Conservation (phyloP, 2,329 filamentous ascomycete species). For the Trichophyton schoenleinii region DNA sequence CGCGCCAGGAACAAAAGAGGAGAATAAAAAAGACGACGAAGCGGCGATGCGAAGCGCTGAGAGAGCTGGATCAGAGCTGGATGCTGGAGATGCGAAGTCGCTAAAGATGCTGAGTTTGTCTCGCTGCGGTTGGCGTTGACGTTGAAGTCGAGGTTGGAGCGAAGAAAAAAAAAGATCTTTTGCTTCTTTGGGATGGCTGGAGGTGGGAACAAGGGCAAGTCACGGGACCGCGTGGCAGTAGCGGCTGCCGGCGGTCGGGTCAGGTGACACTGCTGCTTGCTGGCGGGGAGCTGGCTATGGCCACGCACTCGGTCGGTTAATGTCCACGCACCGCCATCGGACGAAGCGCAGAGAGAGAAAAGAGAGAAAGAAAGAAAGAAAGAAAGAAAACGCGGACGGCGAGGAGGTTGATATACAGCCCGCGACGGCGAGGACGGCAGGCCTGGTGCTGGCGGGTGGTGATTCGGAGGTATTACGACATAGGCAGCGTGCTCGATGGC, state of each 20-base stretch:
- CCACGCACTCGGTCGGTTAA: background rate
- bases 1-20: background rate
- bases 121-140: background rate
- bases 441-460: too few species aligned
- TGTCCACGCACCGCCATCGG: background rate
- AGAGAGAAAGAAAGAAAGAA: background rate
- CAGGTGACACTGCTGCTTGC: background rate
- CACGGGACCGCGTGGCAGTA: background rate
- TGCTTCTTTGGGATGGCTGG: background rate
- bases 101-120: background rate
- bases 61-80: background rate
- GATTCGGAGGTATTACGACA: too few species aligned
- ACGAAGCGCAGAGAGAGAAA: background rate
- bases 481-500: too few species aligned
- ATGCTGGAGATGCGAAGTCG: background rate
- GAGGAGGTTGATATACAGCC: too few species aligned
- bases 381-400: too few species aligned
- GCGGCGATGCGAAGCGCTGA: background rate
- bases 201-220: slow-evolving; percentile 3
- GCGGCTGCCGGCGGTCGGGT: background rate
- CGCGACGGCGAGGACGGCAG: too few species aligned
- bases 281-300: background rate
- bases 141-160: background rate
- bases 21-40: background rate
- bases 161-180: background rate